These are phyloP conservation scores for Phyllosticta ampelicida DNA, from an alignment of 2,329 filamentous ascomycete genomes.

Conservation along the genomic window DNA sequence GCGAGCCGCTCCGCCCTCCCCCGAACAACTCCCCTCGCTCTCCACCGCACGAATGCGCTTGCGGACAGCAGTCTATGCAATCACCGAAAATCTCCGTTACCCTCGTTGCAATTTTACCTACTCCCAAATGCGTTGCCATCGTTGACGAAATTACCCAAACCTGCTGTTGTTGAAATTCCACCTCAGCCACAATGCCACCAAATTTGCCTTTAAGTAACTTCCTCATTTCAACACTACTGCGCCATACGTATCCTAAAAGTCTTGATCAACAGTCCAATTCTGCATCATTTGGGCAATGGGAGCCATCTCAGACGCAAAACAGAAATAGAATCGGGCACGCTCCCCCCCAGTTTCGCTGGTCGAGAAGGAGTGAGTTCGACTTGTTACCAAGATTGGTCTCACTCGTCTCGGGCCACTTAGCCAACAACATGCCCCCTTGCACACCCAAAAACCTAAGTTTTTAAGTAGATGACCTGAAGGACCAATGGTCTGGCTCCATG, in stretches of 20 bases:
- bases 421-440: background rate
- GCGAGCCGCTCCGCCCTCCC: background rate
- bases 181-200: background rate
- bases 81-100: background rate
- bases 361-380: background rate
- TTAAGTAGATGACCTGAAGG: background rate
- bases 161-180: background rate
- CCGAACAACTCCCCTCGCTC: background rate
- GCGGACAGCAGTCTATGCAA: background rate
- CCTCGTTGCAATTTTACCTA: background rate
- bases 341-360: background rate
- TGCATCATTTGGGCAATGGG: background rate
- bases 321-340: background rate
- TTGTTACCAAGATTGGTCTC: background rate
- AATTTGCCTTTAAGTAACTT: background rate
- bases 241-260: background rate
- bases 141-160: background rate
- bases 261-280: background rate
- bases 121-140: background rate
- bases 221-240: background rate
- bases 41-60: background rate
- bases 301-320: background rate
- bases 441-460: background rate
- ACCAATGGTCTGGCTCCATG: background rate
- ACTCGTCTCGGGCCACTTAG: background rate